These are phyloP conservation scores for Hypholoma fasciculare DNA, from an alignment of 768 basidiomycete species.

Conservation along the genomic window DNA sequence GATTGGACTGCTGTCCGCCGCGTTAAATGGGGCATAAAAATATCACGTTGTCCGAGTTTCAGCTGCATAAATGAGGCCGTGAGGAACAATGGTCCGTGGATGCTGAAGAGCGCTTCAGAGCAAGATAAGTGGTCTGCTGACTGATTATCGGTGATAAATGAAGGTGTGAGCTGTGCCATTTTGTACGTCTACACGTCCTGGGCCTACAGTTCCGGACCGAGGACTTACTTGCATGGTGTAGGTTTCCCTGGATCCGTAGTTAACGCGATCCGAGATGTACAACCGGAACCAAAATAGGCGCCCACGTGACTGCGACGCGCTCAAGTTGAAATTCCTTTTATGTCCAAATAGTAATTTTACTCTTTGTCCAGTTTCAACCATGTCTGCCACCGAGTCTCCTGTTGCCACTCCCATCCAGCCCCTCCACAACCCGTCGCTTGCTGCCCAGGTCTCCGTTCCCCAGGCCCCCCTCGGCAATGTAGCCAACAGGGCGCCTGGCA, in stretches of 20 bases:
- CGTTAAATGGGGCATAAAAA: conserved; percentile 3
- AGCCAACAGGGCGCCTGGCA: conserved; percentile 58
- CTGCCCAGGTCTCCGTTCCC: conserved; percentile 75
- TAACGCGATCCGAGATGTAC: too few relatives aligned
- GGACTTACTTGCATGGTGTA: too few relatives aligned
- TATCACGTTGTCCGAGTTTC: conserved; percentile 6
- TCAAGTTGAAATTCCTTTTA: conserved; percentile 29
- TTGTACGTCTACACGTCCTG: conserved; percentile 19
- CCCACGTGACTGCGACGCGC: conserved; percentile 24
- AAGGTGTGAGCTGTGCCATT: background rate
- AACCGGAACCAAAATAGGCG: background rate
- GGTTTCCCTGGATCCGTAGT: too few relatives aligned
- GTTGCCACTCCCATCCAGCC: conserved; percentile 66
- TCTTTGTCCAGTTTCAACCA: conserved; percentile 21
- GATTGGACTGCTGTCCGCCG: background rate
- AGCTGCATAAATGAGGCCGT: conserved; percentile 3
- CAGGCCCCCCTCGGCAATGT: conserved; percentile 79
- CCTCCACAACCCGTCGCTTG: conserved; percentile 82
- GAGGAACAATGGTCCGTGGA: background rate
- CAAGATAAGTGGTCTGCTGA: conserved; percentile 9
- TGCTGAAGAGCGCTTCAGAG: background rate
- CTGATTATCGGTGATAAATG: conserved; percentile 1
- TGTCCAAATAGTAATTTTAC: conserved; percentile 16
- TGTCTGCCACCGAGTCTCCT: conserved; percentile 71
- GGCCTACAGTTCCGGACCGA: background rate